These are phyloP conservation scores for Cadophora sp. DNA, from an alignment of 2,329 filamentous ascomycete species.

Conservation along the genomic window DNA sequence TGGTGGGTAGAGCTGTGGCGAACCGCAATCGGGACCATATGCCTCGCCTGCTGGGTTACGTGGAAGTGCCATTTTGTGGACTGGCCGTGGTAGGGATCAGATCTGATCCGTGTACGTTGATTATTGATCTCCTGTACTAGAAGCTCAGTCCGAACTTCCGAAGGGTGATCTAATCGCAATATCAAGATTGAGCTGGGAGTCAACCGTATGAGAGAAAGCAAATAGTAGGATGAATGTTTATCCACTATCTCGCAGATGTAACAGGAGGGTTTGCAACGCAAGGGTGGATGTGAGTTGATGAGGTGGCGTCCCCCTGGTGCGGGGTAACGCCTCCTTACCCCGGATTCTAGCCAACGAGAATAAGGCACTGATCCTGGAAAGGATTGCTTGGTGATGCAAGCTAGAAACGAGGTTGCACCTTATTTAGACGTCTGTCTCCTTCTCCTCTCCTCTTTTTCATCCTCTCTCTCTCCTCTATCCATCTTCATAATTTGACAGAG, in stretches of 20 bases:
- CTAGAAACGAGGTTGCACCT: constrained; percentile 1
- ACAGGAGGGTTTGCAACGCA: background rate
- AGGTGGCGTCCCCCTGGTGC: constrained; percentile 22
- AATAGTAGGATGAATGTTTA: too few species aligned
- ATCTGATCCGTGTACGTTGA: background rate
- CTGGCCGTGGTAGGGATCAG: too few species aligned
- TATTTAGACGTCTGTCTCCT: constrained; percentile 29
- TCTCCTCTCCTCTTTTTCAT: constrained; percentile 8
- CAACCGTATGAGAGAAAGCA: too few species aligned
- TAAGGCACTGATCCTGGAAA: background rate
- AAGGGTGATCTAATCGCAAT: too few species aligned
- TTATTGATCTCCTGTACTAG: too few species aligned
- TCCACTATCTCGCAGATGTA: background rate
- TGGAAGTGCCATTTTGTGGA: constrained; percentile 19
- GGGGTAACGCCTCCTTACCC: constrained; percentile 20
- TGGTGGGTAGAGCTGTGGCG: constrained; percentile 20
- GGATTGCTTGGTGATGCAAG: background rate
- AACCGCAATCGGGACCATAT: constrained; percentile 20
- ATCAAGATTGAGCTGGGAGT: too few species aligned
- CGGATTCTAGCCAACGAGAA: constrained; percentile 23
- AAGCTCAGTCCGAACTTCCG: too few species aligned
- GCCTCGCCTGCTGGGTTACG: constrained; percentile 19
- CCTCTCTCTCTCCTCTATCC: background rate
- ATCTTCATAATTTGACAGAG: too few species aligned
- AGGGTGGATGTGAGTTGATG: background rate